Conservation (phyloP, 805 yeast species). For the Candida parachauliodes region DNA sequence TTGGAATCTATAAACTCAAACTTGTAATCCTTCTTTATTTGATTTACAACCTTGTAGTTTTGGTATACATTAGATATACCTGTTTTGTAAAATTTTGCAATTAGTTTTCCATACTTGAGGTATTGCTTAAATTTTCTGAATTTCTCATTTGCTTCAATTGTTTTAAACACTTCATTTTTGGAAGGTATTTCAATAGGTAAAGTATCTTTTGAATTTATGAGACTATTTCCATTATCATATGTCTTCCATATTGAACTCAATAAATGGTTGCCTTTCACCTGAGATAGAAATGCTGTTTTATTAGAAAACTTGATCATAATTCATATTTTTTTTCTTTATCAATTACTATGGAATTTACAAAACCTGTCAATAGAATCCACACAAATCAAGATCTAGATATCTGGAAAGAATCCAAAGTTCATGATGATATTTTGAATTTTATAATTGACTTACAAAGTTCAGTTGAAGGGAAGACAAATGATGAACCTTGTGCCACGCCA, state of each 20-base stretch:
- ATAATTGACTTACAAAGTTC: conserved; percentile 56
- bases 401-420: conserved; percentile 55
- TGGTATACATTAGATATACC: conserved; percentile 58
- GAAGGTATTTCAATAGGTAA: conserved; percentile 28
- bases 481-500: conserved; percentile 37
- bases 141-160: conserved; percentile 19
- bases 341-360: conserved; percentile 1
- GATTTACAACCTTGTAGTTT: conserved; percentile 25
- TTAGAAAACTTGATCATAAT: conserved; percentile 2
- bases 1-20: conserved; percentile 18
- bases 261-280: conserved; percentile 14
- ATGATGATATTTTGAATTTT: conserved; percentile 49
- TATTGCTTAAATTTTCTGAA: conserved; percentile 29
- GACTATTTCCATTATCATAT: conserved; percentile 4
- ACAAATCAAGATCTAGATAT: conserved; percentile 56
- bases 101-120: conserved; percentile 40
- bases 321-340: background rate
- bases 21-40: conserved; percentile 17
- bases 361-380: conserved; percentile 41
- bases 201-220: conserved; percentile 26
- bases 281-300: conserved; percentile 4
- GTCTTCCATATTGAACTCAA: conserved; percentile 15
- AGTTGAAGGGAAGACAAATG: conserved; percentile 61
- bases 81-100: conserved; percentile 51
- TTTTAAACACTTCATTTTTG: conserved; percentile 23